Evolutionary conservation across 192 early-diverging fungal species (phyloP), one percentile per base, ranked within the genome.

Genomic region (Mortierella claussenii): DNA sequence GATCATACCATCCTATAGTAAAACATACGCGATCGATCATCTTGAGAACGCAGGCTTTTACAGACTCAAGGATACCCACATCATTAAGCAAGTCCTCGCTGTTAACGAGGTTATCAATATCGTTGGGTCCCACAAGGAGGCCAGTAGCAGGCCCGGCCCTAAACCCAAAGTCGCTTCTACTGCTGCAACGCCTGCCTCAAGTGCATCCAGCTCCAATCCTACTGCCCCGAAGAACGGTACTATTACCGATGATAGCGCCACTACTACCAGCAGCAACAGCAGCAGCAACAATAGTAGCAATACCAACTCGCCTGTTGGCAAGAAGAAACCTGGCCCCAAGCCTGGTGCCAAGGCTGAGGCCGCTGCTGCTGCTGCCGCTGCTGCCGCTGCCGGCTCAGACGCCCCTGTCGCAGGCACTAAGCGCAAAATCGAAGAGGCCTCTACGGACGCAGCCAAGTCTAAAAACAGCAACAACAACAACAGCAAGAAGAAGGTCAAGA

Each of bases 261-360:
- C 59, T 23, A n/a, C 10, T 15, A 33, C 59, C 4, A 52, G 17
- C 40, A 45, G 26, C 34, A 55, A 20, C 40, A 8, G 10, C 46
- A 48, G 46, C 21, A 15, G 17, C 46, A 17, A 48, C 6, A 6
- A 6, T 20, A 21, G 21, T 10, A 13, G 28, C 33, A 56, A 26
- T 4, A 12, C 45, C 45, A 66, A 34, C 27, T 15, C 54, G 0
- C 30, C 12, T 6, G 20, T 10, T 6, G 23, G 21, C 64, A 66
- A 55, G 32, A 56, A 66, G 10, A 44, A 27, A 11, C 23, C n/a
- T 1, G 33, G 21, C 7, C 7, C 36, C 49, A 62, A 60, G 59
- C 20, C 45, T 30, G 56, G 26, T 4, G 44, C 27, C 18, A 7
- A 15, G 5, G n/a, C 7, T 28, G 0, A 13, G 15, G n/a, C 17